Evolutionary conservation across 2,329 filamentous ascomycete species (phyloP), one percentile per base, ranked within the genome.

Genomic region (Cercospora zeina): DNA sequence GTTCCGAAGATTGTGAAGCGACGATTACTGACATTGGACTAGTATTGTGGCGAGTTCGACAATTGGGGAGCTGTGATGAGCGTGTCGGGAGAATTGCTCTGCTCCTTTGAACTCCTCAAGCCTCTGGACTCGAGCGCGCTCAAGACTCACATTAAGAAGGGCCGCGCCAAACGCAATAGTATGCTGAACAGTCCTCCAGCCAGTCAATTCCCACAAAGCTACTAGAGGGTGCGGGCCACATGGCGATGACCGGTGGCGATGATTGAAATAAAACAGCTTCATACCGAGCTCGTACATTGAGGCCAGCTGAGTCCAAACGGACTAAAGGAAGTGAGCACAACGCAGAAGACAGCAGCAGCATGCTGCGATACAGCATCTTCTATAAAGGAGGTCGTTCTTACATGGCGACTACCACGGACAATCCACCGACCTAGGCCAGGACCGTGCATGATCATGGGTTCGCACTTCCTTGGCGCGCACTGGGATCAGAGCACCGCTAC

Each of bases 61-160:
- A 99, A 99, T 67, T 97, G 95, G 91, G 95, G 95, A 19, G 95
- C 95, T 13, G 93, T 97, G 68, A 99, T 99, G 95, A 96, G 93
- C 2, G 95, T 99, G 21, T 97, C 92, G 1, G 86, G 86, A 13
- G 95, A 97, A 76, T 79, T 99, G 57, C 85, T 99, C 1, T 99
- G 95, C 79, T 97, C 93, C 75, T 99, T 99, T 73, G 95, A 99
- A 78, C 83, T 99, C 14, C 83, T 99, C 64, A 99, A 99, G 77
- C 95, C 95, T 7, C 83, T 99, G 51, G 95, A 99, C 77, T 97
- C 93, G 11, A 96, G 90, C 71, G 93, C 93, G 34, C 82, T 99
- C 65, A 99, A 99, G 84, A 97, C 89, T 70, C 95, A 99, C 74
- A 99, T 99, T 78, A 99, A 99, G 82, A 97, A 97, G 81, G 93